Percentiles rank a stretch among this genome's conserved stretches.
Conservation (phyloP, 495 filamentous ascomycete species). For the Podospora didyma region DNA sequence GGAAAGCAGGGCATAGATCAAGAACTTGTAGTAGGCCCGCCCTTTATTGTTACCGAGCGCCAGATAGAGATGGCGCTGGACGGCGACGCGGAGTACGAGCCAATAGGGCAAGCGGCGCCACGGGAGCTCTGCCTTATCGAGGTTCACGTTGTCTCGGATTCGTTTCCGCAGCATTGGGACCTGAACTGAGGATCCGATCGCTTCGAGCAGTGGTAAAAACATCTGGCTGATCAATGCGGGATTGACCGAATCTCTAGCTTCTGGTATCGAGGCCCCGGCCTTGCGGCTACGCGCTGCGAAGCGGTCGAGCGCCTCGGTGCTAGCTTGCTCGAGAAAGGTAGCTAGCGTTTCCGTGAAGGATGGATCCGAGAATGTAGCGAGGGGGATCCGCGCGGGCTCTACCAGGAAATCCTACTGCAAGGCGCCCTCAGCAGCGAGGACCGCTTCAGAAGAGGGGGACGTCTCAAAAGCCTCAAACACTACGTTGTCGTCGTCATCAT, state of each 20-base stretch:
- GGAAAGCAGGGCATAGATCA: slow-evolving; percentile 45
- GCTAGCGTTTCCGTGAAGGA: slow-evolving; percentile 48
- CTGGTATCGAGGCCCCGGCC: slow-evolving; percentile 39
- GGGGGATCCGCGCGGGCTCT: slow-evolving; percentile 39
- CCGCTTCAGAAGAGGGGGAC: slow-evolving; percentile 4
- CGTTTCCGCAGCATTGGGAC: slow-evolving; percentile 47
- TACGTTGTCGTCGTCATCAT: neutral
- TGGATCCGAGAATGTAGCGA: slow-evolving; percentile 33
- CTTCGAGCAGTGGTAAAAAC: slow-evolving; percentile 54
- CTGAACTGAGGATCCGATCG: slow-evolving; percentile 35
- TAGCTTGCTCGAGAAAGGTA: slow-evolving; percentile 54
- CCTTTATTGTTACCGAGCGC: slow-evolving; percentile 42
- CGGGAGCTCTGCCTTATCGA: slow-evolving; percentile 40
- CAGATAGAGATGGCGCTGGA: slow-evolving; percentile 44
- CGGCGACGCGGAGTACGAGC: slow-evolving; percentile 55
- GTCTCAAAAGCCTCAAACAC: slow-evolving; percentile 8
- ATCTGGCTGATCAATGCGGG: slow-evolving; percentile 52
- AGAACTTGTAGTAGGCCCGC: slow-evolving; percentile 52
- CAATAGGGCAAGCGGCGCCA: slow-evolving; percentile 56
- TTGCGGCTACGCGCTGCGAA: slow-evolving; percentile 51
- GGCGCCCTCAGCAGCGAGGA: slow-evolving; percentile 4
- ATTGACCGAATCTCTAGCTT: slow-evolving; percentile 52
- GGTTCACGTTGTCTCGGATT: slow-evolving; percentile 55
- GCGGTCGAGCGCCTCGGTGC: slow-evolving; percentile 47
- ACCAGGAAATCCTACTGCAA: slow-evolving; percentile 38